Base-by-base conservation (phyloP, 768 basidiomycete species). In the Pleurotus sapidus region DNA sequence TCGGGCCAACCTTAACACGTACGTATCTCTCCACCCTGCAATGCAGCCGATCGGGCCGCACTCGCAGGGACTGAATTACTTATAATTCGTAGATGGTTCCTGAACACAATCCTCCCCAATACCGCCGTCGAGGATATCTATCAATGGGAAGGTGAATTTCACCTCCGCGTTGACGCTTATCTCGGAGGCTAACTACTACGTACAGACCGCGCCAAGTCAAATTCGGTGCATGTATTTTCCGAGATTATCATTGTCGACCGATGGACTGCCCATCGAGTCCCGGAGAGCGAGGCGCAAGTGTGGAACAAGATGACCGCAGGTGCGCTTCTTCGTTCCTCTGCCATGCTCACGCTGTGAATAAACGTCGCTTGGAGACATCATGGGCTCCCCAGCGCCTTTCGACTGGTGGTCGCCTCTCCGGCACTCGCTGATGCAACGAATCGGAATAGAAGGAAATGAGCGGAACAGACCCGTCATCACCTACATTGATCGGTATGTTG, bases 301-400 rank as follows among this genome's bases (percentile, higher is more conserved):
- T 56, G 55, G 55, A 56, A 56, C 34, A 56, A 56, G 23, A 56
- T 56, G 55, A 46, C 43, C 12, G 55, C 55, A 5, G 55, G 55
- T 56, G 42, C 42, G 55, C 11, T 45, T 18, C 8, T 5, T 17
- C 11, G 7, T 45, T 12, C 11, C 2, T 45, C 15, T 23, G 11
- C 2, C 39, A 12, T 45, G 20, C 20, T 45, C n/a, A 7, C 20
- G 42, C 20, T 15, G 42, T 45, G 5, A 11, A 17, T 17, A 3
- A 14, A 11, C 4, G 3, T 25, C 14, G 17, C 6, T 46, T 14
- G 24, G 14, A 56, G 55, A 56, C 46, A 38, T 56, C 8, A 27
- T 56, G 24, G 45, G 20, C 6, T 27, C 55, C 9, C 27, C 42
- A 8, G 55, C 55, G 5, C 55, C 55, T 46, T 46, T 46, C n/a